Base-by-base conservation (phyloP, 768 basidiomycete species). In the Pulveroboletus sp. region DNA sequence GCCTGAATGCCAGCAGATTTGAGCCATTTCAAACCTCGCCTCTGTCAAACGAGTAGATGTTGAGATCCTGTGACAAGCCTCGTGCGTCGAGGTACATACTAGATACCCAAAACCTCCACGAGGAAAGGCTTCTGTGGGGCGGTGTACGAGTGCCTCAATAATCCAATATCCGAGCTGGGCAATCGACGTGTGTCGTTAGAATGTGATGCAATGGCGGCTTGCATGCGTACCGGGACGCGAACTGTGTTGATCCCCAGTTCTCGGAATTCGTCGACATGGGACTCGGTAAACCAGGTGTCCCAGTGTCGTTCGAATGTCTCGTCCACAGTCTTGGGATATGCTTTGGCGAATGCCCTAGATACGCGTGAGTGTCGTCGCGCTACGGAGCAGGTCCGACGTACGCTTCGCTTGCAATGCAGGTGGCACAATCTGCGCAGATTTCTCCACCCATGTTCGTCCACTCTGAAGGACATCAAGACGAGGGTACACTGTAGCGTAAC, bases 161-260 rank as follows among this genome's bases (percentile, higher is more conserved):
- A 90, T 82, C 89, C 89, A 91, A 62, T 85, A 91, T 0, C 89
- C 88, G 36, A 90, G 78, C 86, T 89, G 36, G 39, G 52, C 12
- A 36, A 32, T 42, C 10, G 10, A 40, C 3, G n/a, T 1, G 9
- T n/a, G 7, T 7, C 9, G 14, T 52, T 35, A 39, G 42, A 33
- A 39, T 9, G 32, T 5, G 21, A 30, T 30, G 26, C 0, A 21
- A 24, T n/a, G 5, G 9, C 21, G 14, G 5, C 2, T 12, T n/a
- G 37, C 11, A 17, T 49, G 47, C 82, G 51, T 57, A 87, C 86
- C 0, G 89, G 89, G 57, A 90, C 72, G 30, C 89, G 81, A 52
- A 86, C 84, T 15, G 85, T 85, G 58, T 91, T 90, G 55, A 90
- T 81, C 4, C 83, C 83, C 2, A 72, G 70, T 4, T 56, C 66